A percentile compares a stretch with the other conserved stretches of the same genome.
These are phyloP conservation scores for Ophiostoma piceae DNA, from an alignment of 2,329 filamentous ascomycete genomes.

Conservation along the genomic window DNA sequence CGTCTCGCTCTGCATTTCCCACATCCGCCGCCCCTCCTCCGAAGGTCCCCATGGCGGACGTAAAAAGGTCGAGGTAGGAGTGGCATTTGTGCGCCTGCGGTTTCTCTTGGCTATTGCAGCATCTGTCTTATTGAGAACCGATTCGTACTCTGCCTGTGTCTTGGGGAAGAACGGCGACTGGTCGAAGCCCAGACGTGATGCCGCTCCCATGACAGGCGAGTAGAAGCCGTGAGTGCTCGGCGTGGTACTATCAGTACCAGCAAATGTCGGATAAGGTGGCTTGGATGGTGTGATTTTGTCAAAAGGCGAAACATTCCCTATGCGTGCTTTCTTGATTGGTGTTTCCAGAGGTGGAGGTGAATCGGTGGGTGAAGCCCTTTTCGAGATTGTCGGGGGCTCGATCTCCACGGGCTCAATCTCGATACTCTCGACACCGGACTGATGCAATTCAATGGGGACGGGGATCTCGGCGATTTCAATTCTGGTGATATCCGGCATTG, in stretches of 20 bases:
- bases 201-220: neutral
- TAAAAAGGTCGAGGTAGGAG: neutral
- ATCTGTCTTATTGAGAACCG: neutral
- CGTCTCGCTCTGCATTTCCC: neutral
- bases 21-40: no score
- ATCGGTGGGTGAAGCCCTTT: neutral
- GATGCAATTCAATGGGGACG: neutral
- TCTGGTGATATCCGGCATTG: neutral
- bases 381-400: neutral
- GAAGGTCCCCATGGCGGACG: neutral
- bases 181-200: neutral
- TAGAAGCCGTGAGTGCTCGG: neutral
- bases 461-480: neutral
- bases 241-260: neutral
- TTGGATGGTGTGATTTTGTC: neutral
- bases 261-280: no score
- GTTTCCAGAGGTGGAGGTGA: neutral
- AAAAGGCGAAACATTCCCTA: neutral
- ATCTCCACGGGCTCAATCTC: neutral
- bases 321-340: neutral
- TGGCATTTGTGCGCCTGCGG: neutral
- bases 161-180: conserved; percentile 20
- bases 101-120: neutral
- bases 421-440: neutral
- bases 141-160: neutral